These are phyloP conservation scores for Cornus controversa DNA, from an alignment of 148 eudicot species.

Conservation along the genomic window DNA sequence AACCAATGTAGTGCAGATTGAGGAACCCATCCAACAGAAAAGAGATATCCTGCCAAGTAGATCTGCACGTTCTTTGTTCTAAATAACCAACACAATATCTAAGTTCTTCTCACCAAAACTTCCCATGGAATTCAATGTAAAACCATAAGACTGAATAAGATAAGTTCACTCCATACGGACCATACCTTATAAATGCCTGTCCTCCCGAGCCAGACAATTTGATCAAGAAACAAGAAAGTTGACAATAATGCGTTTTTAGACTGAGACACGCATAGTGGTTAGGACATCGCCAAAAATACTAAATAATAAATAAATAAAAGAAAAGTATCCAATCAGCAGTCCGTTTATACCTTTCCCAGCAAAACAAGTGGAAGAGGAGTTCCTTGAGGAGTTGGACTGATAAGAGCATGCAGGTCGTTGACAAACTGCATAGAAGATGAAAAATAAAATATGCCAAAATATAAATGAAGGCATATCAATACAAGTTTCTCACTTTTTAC, in stretches of 20 bases:
- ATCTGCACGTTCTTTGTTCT: constrained; percentile 82
- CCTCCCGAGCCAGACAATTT: constrained; percentile 97
- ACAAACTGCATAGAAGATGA: constrained; percentile 60
- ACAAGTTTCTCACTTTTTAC: neutral
- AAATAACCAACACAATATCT: constrained; percentile 14
- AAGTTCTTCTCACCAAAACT: neutral
- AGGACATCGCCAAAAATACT: neutral
- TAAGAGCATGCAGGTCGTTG: constrained; percentile 88
- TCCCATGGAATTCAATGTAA: neutral
- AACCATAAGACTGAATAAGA: constrained; percentile 8
- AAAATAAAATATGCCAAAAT: neutral
- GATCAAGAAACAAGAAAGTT: constrained; percentile 97
- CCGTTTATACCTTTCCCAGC: constrained; percentile 75
- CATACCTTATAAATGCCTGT: constrained; percentile 90
- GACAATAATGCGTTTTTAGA: constrained; percentile 91
- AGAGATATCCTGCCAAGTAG: constrained; percentile 80
- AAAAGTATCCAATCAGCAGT: neutral
- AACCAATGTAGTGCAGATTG: constrained; percentile 72
- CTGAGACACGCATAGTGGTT: constrained; percentile 39
- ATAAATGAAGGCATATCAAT: neutral
- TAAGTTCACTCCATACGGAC: neutral
- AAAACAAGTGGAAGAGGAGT: constrained; percentile 88
- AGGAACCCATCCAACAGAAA: constrained; percentile 96
- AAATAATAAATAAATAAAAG: neutral
- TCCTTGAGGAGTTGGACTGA: constrained; percentile 80